Conservation (phyloP, 768 basidiomycete species). For the Boletus tomentosulus region DNA sequence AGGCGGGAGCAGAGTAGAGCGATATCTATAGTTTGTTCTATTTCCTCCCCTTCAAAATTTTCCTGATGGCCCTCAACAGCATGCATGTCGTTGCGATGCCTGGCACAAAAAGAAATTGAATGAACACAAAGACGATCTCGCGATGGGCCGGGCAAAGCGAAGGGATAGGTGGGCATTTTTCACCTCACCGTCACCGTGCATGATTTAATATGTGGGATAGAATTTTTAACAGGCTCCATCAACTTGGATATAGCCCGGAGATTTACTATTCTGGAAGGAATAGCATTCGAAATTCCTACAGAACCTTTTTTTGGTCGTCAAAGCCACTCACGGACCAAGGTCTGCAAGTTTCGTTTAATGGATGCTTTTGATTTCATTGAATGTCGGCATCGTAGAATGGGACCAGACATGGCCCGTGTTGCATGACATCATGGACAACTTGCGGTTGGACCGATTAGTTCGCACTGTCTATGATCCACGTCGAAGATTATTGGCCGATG, state of each 20-base stretch:
- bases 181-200: too few relatives aligned
- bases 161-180: background rate
- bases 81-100: background rate
- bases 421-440: background rate
- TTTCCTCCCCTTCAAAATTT: background rate
- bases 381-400: constrained; percentile 5
- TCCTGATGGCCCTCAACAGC: background rate
- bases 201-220: background rate
- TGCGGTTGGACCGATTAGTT: background rate
- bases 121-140: background rate
- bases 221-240: constrained; percentile 3
- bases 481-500: background rate
- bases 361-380: background rate
- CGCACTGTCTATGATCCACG: background rate
- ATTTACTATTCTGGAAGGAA: background rate
- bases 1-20: background rate
- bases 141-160: background rate
- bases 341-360: background rate
- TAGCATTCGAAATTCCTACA: background rate
- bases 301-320: background rate
- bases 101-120: background rate
- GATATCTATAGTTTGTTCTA: background rate
- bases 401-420: constrained; percentile 3
- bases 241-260: constrained; percentile 7
- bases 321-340: constrained; percentile 7